phyloP scores from a whole-genome alignment of 2,329 filamentous ascomycete genomes.

The Albophoma yamanashiensis region DNA sequence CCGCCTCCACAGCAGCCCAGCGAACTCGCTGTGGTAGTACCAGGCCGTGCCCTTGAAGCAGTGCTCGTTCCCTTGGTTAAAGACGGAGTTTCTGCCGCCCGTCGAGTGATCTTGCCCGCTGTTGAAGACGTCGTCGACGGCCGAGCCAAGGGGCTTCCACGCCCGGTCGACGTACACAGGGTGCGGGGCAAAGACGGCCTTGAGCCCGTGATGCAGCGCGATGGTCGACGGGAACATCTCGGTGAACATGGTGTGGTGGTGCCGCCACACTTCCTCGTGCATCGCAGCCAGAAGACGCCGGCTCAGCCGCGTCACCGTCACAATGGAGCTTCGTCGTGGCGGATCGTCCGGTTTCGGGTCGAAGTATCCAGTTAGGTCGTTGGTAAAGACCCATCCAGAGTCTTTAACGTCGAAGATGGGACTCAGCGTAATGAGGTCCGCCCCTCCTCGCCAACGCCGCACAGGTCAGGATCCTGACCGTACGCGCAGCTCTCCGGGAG shows the following conservation, averaged over 20 bases:
- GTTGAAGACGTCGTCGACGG: slow-evolving; percentile 71
- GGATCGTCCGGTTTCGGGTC: slow-evolving; percentile 28
- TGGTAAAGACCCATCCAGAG: slow-evolving; percentile 63
- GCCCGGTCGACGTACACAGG: slow-evolving; percentile 68
- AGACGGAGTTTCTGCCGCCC: slow-evolving; percentile 55
- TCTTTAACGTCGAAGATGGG: slow-evolving; percentile 62
- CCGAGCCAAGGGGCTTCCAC: slow-evolving; percentile 53
- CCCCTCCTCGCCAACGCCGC: slow-evolving; percentile 61
- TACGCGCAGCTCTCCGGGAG: slow-evolving; percentile 45
- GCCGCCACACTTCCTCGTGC: slow-evolving; percentile 61
- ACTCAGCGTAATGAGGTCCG: slow-evolving; percentile 68
- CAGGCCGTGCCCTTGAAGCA: slow-evolving; percentile 75
- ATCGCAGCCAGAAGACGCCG: slow-evolving; percentile 57
- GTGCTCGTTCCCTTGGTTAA: slow-evolving; percentile 61
- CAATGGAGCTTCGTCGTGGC: slow-evolving; percentile 61
- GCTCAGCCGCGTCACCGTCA: slow-evolving; percentile 59
- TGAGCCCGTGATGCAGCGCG: slow-evolving; percentile 66
- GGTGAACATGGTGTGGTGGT: slow-evolving; percentile 62
- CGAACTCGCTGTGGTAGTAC: slow-evolving; percentile 77
- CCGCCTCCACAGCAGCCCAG: slow-evolving; percentile 64
- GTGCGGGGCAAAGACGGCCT: slow-evolving; percentile 72
- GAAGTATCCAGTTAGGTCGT: slow-evolving; percentile 60
- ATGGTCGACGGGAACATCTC: slow-evolving; percentile 69
- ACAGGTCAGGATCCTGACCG: slow-evolving; percentile 39
- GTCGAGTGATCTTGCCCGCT: slow-evolving; percentile 57